phyloP scores from a whole-genome alignment of 768 basidiomycete genomes.

The Tephrocybe sp. region DNA sequence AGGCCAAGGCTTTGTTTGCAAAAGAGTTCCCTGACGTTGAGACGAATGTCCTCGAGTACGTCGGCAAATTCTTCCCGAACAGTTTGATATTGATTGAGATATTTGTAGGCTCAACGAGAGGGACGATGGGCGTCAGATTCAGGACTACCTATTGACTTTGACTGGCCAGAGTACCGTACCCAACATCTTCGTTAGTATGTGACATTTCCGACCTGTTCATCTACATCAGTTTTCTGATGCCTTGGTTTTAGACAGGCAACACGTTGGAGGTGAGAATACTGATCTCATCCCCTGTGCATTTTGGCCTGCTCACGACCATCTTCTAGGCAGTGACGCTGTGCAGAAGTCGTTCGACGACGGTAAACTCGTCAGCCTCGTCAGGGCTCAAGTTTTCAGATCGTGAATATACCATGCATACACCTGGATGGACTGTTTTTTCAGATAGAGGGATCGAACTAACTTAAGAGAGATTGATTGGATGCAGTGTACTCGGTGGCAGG shows the following conservation, averaged over 20 bases:
- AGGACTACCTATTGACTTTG: conserved; percentile 61
- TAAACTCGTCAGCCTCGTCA: conserved; percentile 26
- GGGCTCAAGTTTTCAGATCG: conserved; percentile 25
- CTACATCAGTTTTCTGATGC: not conserved
- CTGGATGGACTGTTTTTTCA: not conserved
- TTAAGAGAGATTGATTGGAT: no score
- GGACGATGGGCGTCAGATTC: conserved; percentile 62
- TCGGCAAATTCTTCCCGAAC: not conserved
- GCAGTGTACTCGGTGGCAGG: no score
- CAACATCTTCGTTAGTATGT: conserved; percentile 74
- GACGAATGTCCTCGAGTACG: conserved; percentile 49
- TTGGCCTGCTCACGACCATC: not conserved
- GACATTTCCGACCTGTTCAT: not conserved
- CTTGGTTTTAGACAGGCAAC: conserved; percentile 39
- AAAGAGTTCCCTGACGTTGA: conserved; percentile 36
- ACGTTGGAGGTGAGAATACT: conserved; percentile 52
- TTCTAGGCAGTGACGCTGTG: conserved; percentile 39
- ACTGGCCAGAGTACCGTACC: conserved; percentile 75
- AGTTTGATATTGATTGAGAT: not conserved
- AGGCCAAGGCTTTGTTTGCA: conserved; percentile 47
- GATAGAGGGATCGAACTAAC: no score
- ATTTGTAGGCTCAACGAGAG: conserved; percentile 53
- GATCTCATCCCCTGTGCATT: not conserved
- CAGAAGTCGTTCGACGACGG: conserved; percentile 29
- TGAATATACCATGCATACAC: not conserved